phyloP scores from a whole-genome alignment of 2,329 filamentous ascomycete genomes.

The Neophaeococcomyces mojaviensis region DNA sequence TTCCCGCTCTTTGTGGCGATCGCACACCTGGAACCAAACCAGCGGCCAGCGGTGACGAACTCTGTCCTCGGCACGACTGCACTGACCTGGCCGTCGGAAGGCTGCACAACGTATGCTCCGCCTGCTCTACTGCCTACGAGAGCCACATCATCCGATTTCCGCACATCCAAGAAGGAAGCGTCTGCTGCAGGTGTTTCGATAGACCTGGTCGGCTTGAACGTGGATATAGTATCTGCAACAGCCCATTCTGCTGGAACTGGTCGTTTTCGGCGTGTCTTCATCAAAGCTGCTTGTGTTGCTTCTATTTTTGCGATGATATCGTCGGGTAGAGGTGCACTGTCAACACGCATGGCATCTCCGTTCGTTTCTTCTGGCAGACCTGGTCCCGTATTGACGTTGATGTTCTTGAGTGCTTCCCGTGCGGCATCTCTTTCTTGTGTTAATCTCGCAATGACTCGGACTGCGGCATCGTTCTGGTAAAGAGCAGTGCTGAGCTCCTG shows the following conservation, averaged over 20 bases:
- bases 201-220: constrained; percentile 47
- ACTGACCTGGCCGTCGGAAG: constrained; percentile 24
- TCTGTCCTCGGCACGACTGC: constrained; percentile 45
- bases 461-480: constrained; percentile 96
- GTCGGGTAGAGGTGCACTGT: constrained; percentile 68
- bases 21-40: constrained; percentile 58
- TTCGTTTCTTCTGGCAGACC: constrained; percentile 39
- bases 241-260: constrained; percentile 79
- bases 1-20: constrained; percentile 67
- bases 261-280: constrained; percentile 82
- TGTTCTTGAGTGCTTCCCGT: constrained; percentile 75
- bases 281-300: constrained; percentile 65
- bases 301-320: constrained; percentile 66
- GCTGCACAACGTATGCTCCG: constrained; percentile 69
- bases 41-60: constrained; percentile 57
- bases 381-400: constrained; percentile 60
- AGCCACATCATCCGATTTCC: constrained; percentile 57
- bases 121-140: constrained; percentile 70
- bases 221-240: constrained; percentile 61
- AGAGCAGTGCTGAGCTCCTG: constrained; percentile 90
- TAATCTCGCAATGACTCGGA: constrained; percentile 84
- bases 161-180: constrained; percentile 49
- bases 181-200: constrained; percentile 55
- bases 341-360: constrained; percentile 89
- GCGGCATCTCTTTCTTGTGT: constrained; percentile 91